These are phyloP conservation scores for Periconia sp. DNA, from an alignment of 2,329 filamentous ascomycete species.

Conservation along the genomic window DNA sequence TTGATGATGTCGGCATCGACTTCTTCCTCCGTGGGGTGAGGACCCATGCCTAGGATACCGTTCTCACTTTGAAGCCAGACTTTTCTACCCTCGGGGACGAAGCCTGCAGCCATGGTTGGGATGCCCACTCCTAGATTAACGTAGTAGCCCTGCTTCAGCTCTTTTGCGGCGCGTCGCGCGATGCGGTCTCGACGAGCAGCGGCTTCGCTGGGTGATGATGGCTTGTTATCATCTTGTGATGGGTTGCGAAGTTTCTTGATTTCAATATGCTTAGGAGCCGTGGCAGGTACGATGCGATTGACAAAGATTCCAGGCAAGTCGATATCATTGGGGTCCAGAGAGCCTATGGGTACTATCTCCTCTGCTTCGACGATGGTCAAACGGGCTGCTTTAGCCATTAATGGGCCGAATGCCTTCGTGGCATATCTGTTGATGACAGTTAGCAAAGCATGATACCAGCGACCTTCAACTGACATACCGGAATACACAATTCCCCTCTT, in stretches of 20 bases:
- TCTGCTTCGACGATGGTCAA: slow-evolving; percentile 94
- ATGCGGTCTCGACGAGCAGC: slow-evolving; percentile 67
- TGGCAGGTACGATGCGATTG: slow-evolving; percentile 82
- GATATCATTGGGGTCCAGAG: slow-evolving; percentile 79
- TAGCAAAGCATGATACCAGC: not conserved
- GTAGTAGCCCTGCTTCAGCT: slow-evolving; percentile 95
- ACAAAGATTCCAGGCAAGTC: slow-evolving; percentile 92
- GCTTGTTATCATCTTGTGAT: slow-evolving; percentile 3
- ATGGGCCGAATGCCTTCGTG: slow-evolving; percentile 41
- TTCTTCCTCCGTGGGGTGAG: slow-evolving; percentile 58
- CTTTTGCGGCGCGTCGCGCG: slow-evolving; percentile 79
- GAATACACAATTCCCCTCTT: slow-evolving; percentile 77
- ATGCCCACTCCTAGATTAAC: slow-evolving; percentile 91
- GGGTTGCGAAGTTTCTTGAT: slow-evolving; percentile 38
- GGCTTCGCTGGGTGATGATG: slow-evolving; percentile 15
- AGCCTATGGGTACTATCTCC: slow-evolving; percentile 85
- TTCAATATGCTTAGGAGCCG: slow-evolving; percentile 76
- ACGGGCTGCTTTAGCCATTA: slow-evolving; percentile 86
- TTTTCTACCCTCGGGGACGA: slow-evolving; percentile 61
- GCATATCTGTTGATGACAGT: slow-evolving; percentile 28
- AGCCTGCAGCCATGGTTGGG: slow-evolving; percentile 85
- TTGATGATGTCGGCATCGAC: slow-evolving; percentile 91
- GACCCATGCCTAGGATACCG: slow-evolving; percentile 50
- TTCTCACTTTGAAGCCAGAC: slow-evolving; percentile 62
- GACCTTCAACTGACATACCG: slow-evolving; percentile 23